Conservation (phyloP, 1,139 yeast genomes). For the Pichia sp. region DNA sequence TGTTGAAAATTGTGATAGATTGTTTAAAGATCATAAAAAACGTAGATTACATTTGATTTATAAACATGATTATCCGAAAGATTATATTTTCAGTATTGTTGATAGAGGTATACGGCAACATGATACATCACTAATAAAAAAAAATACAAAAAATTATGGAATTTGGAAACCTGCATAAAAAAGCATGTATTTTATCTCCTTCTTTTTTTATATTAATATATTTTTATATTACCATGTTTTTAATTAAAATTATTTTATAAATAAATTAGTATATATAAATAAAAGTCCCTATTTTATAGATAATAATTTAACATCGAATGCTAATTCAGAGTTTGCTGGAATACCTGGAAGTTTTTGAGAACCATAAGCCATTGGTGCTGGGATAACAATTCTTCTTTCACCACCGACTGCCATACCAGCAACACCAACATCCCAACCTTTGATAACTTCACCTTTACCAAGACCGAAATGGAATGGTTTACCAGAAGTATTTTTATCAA, state of each 20-base stretch:
- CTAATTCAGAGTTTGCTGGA: constrained; percentile 93
- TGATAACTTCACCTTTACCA: constrained; percentile 97
- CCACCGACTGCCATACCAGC: constrained; percentile 99
- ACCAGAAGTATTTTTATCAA: constrained; percentile 95
- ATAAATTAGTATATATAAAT: background rate
- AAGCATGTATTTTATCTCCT: too few relatives aligned
- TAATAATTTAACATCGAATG: constrained; percentile 92
- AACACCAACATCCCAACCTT: constrained; percentile 97
- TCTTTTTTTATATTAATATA: background rate
- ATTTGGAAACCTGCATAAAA: constrained; percentile 18
- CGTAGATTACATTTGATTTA: constrained; percentile 44
- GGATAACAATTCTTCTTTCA: constrained; percentile 95
- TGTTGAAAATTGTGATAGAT: constrained; percentile 32
- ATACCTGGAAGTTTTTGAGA: constrained; percentile 91
- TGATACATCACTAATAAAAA: constrained; percentile 25
- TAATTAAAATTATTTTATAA: too few relatives aligned
- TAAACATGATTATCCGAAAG: constrained; percentile 44
- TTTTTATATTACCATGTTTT: too few relatives aligned
- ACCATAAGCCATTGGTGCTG: constrained; percentile 96
- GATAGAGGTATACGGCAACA: constrained; percentile 28
- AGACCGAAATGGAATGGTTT: constrained; percentile 87
- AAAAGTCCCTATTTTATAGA: constrained; percentile 56
- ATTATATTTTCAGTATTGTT: constrained; percentile 37
- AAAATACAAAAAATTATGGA: constrained; percentile 11
- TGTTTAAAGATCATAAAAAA: constrained; percentile 33